A percentile compares a stretch with the other conserved stretches of the same genome.
These are phyloP conservation scores for Trichoderma oligosporum DNA, from an alignment of 2,329 filamentous ascomycete genomes.

Conservation along the genomic window DNA sequence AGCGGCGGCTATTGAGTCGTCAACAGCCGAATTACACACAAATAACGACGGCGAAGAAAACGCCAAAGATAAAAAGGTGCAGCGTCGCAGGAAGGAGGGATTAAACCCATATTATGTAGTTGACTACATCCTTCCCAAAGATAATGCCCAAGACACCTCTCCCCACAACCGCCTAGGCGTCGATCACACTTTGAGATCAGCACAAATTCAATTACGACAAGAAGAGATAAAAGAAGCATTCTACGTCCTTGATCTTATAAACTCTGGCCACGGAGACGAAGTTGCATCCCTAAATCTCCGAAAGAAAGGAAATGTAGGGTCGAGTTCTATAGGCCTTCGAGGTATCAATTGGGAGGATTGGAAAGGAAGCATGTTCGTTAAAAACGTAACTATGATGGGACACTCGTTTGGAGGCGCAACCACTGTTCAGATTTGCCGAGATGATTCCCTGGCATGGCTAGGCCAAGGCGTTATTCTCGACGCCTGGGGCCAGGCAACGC, in stretches of 20 bases:
- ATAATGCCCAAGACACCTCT: slow-evolving; percentile 47
- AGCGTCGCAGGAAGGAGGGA: slow-evolving; percentile 27
- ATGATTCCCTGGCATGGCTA: slow-evolving; percentile 51
- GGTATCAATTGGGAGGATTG: slow-evolving; percentile 55
- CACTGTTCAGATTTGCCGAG: slow-evolving; percentile 56
- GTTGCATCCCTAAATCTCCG: slow-evolving; percentile 52
- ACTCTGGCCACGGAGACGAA: slow-evolving; percentile 49
- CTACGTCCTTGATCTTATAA: slow-evolving; percentile 52
- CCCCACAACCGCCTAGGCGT: slow-evolving; percentile 57
- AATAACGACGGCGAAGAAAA: slow-evolving; percentile 25
- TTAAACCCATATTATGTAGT: slow-evolving; percentile 44
- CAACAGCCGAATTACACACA: slow-evolving; percentile 27
- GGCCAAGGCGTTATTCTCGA: slow-evolving; percentile 64
- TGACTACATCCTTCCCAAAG: slow-evolving; percentile 62
- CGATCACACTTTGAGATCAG: slow-evolving; percentile 55
- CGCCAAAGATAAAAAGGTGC: slow-evolving; percentile 33
- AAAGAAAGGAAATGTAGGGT: slow-evolving; percentile 53
- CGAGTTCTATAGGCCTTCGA: slow-evolving; percentile 55
- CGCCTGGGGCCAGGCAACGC: slow-evolving; percentile 56
- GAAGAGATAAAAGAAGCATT: slow-evolving; percentile 64
- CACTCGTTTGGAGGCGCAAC: slow-evolving; percentile 67
- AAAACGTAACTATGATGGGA: slow-evolving; percentile 58
- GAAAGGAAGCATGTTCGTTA: slow-evolving; percentile 52
- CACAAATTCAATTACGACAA: slow-evolving; percentile 60
- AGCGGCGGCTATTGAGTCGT: slow-evolving; percentile 31